phyloP scores from a whole-genome alignment of 2,329 filamentous ascomycete genomes.

The Ceratocystis harringtonii region DNA sequence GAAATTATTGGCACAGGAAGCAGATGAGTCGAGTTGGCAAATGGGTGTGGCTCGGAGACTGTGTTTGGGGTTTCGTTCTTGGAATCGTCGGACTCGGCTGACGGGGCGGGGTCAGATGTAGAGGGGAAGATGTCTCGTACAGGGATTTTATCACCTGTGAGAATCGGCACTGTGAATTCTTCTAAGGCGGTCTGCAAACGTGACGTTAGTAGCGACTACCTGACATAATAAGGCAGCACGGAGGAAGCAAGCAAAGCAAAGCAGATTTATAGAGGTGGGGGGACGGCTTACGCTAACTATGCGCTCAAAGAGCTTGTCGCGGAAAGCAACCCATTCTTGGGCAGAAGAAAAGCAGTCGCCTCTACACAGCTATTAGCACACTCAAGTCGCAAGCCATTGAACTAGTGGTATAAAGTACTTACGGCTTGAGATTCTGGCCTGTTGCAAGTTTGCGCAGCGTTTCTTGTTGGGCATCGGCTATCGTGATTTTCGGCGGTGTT shows the following conservation, averaged over 20 bases:
- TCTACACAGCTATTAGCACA: not conserved
- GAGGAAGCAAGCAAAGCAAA: not conserved
- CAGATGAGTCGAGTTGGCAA: slow-evolving; percentile 25
- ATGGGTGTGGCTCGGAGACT: slow-evolving; percentile 17
- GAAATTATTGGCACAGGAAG: slow-evolving; percentile 50
- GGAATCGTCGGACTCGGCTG: slow-evolving; percentile 25
- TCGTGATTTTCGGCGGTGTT: not conserved
- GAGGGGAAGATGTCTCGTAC: slow-evolving; percentile 12
- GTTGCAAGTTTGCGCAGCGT: slow-evolving; percentile 10
- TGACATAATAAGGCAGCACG: not conserved
- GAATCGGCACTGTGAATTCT: slow-evolving; percentile 9
- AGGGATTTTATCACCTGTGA: slow-evolving; percentile 11
- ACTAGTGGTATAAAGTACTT: not conserved
- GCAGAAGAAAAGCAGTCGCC: slow-evolving; percentile 7
- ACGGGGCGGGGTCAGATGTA: slow-evolving; percentile 21
- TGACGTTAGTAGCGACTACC: not conserved
- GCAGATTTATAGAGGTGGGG: not conserved
- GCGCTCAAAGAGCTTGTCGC: slow-evolving; percentile 14
- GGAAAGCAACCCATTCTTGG: slow-evolving; percentile 10
- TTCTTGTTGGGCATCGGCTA: not conserved
- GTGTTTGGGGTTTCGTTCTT: slow-evolving; percentile 19
- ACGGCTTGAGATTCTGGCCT: slow-evolving; percentile 3
- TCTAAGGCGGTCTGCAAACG: slow-evolving; percentile 6
- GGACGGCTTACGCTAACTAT: slow-evolving; percentile 9
- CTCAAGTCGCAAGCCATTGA: not conserved